Percentiles rank a stretch among this genome's conserved stretches.
Conservation (phyloP, 2,329 filamentous ascomycete genomes). For the Aspergillus oerlinghausenensis region DNA sequence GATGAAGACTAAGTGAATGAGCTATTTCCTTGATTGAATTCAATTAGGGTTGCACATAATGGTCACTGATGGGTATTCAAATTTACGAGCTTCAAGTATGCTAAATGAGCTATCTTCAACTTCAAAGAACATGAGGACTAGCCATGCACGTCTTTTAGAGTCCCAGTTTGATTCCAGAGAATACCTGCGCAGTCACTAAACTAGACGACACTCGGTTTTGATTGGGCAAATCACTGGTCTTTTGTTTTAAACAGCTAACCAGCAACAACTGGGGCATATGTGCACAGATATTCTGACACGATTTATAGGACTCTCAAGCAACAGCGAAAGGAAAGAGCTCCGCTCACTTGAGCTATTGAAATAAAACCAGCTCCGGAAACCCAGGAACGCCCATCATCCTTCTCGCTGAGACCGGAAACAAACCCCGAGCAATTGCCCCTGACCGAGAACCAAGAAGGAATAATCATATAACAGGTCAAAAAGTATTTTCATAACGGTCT, state of each 20-base stretch:
- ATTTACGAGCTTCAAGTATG: background rate
- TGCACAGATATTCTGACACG: background rate
- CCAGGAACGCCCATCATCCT: background rate
- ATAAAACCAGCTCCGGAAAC: background rate
- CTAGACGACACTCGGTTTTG: background rate
- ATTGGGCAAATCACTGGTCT: background rate
- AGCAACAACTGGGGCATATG: background rate
- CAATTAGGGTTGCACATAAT: background rate
- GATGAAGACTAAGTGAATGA: background rate
- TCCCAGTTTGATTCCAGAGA: background rate
- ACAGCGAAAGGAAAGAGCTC: background rate
- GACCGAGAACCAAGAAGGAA: conserved; percentile 1
- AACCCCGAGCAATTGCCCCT: background rate
- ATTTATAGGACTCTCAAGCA: background rate
- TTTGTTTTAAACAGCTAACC: background rate
- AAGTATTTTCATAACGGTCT: conserved; percentile 8
- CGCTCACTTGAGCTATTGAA: background rate
- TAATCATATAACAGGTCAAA: background rate
- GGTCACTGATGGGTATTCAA: background rate
- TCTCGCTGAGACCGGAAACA: conserved; percentile 7
- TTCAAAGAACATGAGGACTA: background rate
- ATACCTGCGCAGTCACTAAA: too few species aligned
- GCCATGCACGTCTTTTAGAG: background rate
- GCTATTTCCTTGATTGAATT: background rate
- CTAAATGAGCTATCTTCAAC: background rate